Percentiles rank a stretch among this genome's conserved stretches.
Conservation (phyloP, 148 eudicot species). For the Nepenthes gracilis region DNA sequence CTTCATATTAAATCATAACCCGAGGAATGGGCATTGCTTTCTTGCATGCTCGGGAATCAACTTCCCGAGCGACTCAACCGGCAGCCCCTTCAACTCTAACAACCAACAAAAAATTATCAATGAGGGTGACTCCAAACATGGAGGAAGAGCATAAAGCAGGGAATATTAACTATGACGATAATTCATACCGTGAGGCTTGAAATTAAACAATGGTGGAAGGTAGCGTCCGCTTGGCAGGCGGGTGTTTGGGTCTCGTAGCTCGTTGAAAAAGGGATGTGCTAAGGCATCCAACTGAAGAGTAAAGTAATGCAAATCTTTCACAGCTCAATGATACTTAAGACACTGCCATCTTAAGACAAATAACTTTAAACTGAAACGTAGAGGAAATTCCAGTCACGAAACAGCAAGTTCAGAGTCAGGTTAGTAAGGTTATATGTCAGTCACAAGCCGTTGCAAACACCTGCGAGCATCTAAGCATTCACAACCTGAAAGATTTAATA, state of each 20-base stretch:
- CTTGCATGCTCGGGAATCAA: slow-evolving; percentile 55
- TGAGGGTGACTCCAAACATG: too few species aligned
- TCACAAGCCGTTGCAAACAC: too few species aligned
- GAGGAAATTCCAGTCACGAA: too few species aligned
- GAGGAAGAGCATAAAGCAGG: too few species aligned
- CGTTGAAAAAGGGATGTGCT: slow-evolving; percentile 47
- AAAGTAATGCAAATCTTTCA: background rate
- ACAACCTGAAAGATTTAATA: too few species aligned
- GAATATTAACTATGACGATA: background rate
- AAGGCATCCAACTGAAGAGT: slow-evolving; percentile 45
- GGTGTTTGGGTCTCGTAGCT: slow-evolving; percentile 40
- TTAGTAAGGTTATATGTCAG: too few species aligned
- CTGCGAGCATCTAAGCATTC: too few species aligned
- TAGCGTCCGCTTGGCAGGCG: slow-evolving; percentile 53
- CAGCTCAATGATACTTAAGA: background rate
- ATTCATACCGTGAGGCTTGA: slow-evolving; percentile 34
- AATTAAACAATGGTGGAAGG: slow-evolving; percentile 47
- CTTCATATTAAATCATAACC: slow-evolving; percentile 14
- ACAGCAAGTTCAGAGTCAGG: too few species aligned
- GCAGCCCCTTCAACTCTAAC: slow-evolving; percentile 48
- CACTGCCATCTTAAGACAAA: background rate
- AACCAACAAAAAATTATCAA: background rate
- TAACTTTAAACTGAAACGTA: too few species aligned
- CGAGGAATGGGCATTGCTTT: slow-evolving; percentile 45
- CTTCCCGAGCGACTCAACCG: slow-evolving; percentile 28